A percentile compares a stretch with the other conserved stretches of the same genome.
These are phyloP conservation scores for Epichloe glyceriae DNA, from an alignment of 2,329 filamentous ascomycete species.

Conservation along the genomic window DNA sequence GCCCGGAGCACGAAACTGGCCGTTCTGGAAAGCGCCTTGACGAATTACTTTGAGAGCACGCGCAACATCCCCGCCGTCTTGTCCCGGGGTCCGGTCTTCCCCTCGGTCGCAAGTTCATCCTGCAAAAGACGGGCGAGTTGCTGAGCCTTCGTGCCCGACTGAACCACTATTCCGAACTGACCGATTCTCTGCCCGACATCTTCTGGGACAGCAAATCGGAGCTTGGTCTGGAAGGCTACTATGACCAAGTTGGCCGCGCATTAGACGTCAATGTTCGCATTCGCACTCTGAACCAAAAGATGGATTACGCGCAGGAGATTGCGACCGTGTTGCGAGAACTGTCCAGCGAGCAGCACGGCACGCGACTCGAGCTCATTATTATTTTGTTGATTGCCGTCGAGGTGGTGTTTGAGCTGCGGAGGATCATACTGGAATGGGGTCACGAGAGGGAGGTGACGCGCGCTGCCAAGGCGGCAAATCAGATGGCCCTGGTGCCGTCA, in stretches of 20 bases:
- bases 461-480: conserved; percentile 5
- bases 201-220: conserved; percentile 93
- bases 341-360: conserved; percentile 78
- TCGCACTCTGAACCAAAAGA: conserved; percentile 85
- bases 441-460: conserved; percentile 20
- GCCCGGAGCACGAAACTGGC: conserved; percentile 89
- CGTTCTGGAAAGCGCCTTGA: conserved; percentile 72
- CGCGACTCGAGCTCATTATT: conserved; percentile 88
- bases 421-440: conserved; percentile 52
- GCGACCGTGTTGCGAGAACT: conserved; percentile 78
- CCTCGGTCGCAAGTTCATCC: conserved; percentile 57
- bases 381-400: conserved; percentile 89
- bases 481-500: no score
- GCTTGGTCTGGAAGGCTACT: conserved; percentile 83
- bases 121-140: conserved; percentile 87
- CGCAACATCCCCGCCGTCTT: conserved; percentile 69
- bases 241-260: conserved; percentile 81
- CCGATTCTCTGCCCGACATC: conserved; percentile 85
- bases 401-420: conserved; percentile 72
- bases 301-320: conserved; percentile 96
- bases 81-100: conserved; percentile 42
- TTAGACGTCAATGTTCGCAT: conserved; percentile 88
- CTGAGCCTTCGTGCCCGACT: conserved; percentile 80
- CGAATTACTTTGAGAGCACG: conserved; percentile 76
- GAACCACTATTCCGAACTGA: conserved; percentile 94